These are phyloP conservation scores for Pseudocercospora ulei DNA, from an alignment of 2,329 filamentous ascomycete species.

Conservation along the genomic window DNA sequence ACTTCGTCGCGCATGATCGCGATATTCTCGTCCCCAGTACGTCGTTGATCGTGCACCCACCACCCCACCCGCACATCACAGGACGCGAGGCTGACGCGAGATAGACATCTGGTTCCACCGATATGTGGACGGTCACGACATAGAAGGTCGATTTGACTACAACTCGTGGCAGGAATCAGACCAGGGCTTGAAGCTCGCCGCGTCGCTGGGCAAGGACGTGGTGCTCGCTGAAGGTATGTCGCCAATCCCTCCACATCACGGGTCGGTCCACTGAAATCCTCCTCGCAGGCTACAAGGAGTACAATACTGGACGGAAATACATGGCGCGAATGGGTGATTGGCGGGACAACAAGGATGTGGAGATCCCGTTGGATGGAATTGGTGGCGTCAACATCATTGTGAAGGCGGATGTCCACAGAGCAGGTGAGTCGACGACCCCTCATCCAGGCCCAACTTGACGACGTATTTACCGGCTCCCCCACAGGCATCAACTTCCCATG, in stretches of 20 bases:
- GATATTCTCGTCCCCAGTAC: slow-evolving; percentile 92
- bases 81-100: slow-evolving; percentile 17
- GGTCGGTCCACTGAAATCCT: slow-evolving; percentile 6
- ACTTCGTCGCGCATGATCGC: slow-evolving; percentile 86
- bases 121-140: slow-evolving; percentile 65
- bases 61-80: background rate
- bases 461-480: slow-evolving; percentile 13
- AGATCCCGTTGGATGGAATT: slow-evolving; percentile 87
- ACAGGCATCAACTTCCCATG: slow-evolving; percentile 92
- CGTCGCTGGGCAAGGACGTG: slow-evolving; percentile 64
- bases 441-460: background rate
- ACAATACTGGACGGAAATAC: slow-evolving; percentile 78
- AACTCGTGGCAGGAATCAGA: slow-evolving; percentile 97
- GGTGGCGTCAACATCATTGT: slow-evolving; percentile 96
- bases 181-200: slow-evolving; percentile 65
- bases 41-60: no score
- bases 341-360: slow-evolving; percentile 81
- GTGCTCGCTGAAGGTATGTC: slow-evolving; percentile 72
- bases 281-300: slow-evolving; percentile 78
- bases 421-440: slow-evolving; percentile 51
- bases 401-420: slow-evolving; percentile 93
- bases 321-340: slow-evolving; percentile 89
- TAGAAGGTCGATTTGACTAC: slow-evolving; percentile 97
- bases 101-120: slow-evolving; percentile 95
- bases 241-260: slow-evolving; percentile 1